Conservation (phyloP, 805 yeast genomes). For the Grigorovia humatica region DNA sequence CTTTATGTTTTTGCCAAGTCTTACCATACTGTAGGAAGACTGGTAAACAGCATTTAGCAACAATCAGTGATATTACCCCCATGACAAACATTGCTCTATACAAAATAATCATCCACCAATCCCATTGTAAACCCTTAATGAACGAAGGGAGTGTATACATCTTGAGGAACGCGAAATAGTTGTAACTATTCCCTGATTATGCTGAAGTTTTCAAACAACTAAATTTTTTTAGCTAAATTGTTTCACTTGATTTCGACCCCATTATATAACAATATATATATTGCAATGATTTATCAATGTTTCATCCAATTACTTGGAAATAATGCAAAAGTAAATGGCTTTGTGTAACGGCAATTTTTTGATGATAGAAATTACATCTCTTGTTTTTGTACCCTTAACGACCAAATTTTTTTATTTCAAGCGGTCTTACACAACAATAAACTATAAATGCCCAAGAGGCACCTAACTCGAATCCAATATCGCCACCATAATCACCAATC, state of each 20-base stretch:
- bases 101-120: background rate
- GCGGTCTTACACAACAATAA: conserved; percentile 45
- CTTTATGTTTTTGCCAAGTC: conserved; percentile 21
- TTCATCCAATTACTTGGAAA: too few species aligned
- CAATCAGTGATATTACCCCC: conserved; percentile 21
- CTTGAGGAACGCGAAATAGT: too few species aligned
- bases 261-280: too few species aligned
- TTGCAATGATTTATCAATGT: too few species aligned
- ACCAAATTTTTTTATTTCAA: conserved; percentile 56
- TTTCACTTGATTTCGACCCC: too few species aligned
- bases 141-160: background rate
- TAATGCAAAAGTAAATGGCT: too few species aligned
- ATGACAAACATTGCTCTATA: conserved; percentile 10
- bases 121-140: background rate
- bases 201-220: too few species aligned
- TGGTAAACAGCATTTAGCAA: conserved; percentile 28
- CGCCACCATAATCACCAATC: conserved; percentile 66
- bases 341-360: too few species aligned
- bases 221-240: too few species aligned
- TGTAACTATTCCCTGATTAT: background rate
- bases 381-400: conserved; percentile 13
- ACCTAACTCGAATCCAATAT: conserved; percentile 74
- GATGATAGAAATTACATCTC: background rate
- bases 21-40: conserved; percentile 38
- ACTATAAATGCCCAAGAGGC: conserved; percentile 54